Evolutionary conservation across 495 filamentous ascomycete species (phyloP).

Genomic region (Penicillium nucicola): DNA sequence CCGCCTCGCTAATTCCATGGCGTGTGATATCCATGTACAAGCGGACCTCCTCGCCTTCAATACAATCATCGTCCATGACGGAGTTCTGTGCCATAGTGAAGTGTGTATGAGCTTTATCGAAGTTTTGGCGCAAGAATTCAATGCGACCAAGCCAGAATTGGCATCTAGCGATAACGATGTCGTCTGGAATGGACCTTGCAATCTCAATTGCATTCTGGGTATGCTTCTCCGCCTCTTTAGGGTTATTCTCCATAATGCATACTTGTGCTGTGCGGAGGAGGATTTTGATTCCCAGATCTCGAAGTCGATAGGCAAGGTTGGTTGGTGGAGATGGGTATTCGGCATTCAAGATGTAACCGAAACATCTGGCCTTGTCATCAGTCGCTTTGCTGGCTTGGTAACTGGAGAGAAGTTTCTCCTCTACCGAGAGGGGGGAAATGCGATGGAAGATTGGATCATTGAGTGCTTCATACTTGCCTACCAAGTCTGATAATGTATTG

Average conservation of each 20-base stretch:
- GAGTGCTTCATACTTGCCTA: too few relatives aligned
- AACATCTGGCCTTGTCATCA: too few relatives aligned
- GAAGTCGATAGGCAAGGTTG: too few relatives aligned
- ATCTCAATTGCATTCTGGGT: not conserved
- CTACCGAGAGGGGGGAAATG: too few relatives aligned
- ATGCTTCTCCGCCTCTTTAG: not conserved
- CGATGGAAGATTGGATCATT: too few relatives aligned
- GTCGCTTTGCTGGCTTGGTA: too few relatives aligned
- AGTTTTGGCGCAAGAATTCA: conserved; percentile 6
- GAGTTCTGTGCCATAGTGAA: conserved; percentile 7
- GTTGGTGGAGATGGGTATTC: too few relatives aligned
- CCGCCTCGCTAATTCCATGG: not conserved
- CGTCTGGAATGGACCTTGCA: not conserved
- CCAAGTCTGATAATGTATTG: too few relatives aligned
- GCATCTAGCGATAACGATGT: conserved; percentile 7
- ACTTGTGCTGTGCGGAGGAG: not conserved
- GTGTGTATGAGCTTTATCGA: conserved; percentile 2
- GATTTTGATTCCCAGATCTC: too few relatives aligned
- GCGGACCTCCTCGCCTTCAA: not conserved
- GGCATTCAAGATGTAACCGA: too few relatives aligned
- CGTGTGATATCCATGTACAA: not conserved
- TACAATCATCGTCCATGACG: not conserved
- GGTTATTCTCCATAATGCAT: not conserved
- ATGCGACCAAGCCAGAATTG: conserved; percentile 19
- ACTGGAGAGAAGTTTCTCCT: too few relatives aligned